Base-by-base conservation (phyloP, 106 monocot genomes). In the Vanilla planifolia region DNA sequence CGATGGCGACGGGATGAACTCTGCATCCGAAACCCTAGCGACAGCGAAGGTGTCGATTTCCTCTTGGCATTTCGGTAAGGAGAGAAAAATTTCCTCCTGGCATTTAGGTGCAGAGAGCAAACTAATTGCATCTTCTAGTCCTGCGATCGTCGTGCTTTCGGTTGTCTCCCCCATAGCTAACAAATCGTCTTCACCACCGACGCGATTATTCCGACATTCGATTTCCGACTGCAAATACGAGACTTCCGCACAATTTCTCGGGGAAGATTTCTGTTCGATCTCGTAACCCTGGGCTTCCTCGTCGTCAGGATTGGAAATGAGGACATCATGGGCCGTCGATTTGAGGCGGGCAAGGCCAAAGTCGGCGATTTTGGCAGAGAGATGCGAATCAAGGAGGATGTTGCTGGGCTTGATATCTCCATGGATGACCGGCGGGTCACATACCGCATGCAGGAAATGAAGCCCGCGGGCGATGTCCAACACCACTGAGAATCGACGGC, bases 361-460 rank as follows among this genome's bases (percentile, higher is more conserved):
- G 48, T 98, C 96, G 14, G 87, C 81, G 41, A 98, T 82, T 61
- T 79, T 84, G 9, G 91, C 96, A 1, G 71, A 69, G 57, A 98
- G 72, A 30, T 33, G 25, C 4, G 77, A 65, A 51, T 98, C 96
- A 21, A 98, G 84, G 39, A 98, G 77, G 55, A 98, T 77, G 55
- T 98, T 98, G 72, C 96, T 98, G 2, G 96, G 84, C 45, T 98
- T 98, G 58, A 98, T 81, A 43, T 98, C 96, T 0, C 96, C 96
- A 29, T 92, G 92, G 28, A 88, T 75, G 16, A 92, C 71, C 3
- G 92, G 84, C 0, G 92, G 92, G 21, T 92, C 69, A 46, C 79
- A 86, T 2, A 52, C 40, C 21, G 30, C 46, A 63, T 92, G 92
- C 11, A 92, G 65, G 62, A 87, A 92, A 16, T 70, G 60, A 45